A percentile compares a stretch with the other conserved stretches of the same genome.
These are phyloP conservation scores for Fomitopsis betulina DNA, from an alignment of 1,284 basidiomycete genomes.

Conservation along the genomic window DNA sequence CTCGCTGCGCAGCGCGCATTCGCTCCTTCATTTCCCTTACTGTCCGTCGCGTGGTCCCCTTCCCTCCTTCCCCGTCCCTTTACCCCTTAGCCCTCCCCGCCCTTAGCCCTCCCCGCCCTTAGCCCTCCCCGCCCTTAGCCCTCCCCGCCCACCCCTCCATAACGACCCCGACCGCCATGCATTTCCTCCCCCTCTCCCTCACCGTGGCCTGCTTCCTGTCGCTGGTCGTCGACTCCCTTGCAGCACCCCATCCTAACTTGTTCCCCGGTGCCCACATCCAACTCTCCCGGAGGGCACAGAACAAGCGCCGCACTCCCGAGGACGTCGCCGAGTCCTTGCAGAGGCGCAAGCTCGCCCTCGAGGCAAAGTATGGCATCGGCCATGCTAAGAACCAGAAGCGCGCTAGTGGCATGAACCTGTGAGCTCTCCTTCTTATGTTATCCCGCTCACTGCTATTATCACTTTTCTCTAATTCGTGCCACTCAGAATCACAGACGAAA, in stretches of 20 bases:
- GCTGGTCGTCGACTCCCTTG: not conserved
- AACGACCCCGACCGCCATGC: not conserved
- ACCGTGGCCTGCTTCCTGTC: not conserved
- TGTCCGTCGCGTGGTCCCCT: not conserved
- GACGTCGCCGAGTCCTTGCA: not conserved
- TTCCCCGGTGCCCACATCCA: not conserved
- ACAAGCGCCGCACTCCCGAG: not conserved
- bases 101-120: no score
- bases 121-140: no score
- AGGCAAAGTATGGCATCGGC: slow-evolving; percentile 24
- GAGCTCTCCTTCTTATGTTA: slow-evolving; percentile 2
- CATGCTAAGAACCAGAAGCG: slow-evolving; percentile 18
- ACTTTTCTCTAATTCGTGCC: not conserved
- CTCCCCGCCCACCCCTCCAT: not conserved
- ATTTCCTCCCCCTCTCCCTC: not conserved
- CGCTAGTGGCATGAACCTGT: slow-evolving; percentile 27
- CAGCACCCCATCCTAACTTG: not conserved
- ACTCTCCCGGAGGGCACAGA: not conserved
- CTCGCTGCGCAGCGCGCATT: not conserved
- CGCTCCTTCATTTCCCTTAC: not conserved
- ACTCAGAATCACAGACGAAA: slow-evolving; percentile 3
- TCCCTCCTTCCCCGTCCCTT: not conserved
- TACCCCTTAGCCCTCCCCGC: not conserved
- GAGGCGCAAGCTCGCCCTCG: slow-evolving; percentile 19
- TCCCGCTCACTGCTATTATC: no score